Conservation (phyloP, 148 eudicot genomes). For the Rhododendron ovatum region DNA sequence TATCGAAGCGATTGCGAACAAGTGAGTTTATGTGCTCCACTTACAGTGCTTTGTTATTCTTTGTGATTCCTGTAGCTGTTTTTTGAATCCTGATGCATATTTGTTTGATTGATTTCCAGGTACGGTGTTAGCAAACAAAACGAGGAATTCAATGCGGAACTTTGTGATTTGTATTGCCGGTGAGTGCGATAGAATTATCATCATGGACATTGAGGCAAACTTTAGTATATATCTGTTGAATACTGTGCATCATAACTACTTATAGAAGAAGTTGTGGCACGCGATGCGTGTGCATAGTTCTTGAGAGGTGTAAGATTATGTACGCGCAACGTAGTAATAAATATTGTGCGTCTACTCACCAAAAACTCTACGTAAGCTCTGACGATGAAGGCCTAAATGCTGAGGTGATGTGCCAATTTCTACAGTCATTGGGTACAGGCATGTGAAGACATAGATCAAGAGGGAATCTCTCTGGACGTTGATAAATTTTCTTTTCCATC, state of each 20-base stretch:
- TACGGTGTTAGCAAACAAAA: slow-evolving; percentile 89
- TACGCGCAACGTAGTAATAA: not conserved
- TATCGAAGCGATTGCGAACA: slow-evolving; percentile 59
- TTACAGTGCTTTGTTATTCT: not conserved
- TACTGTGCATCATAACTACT: not conserved
- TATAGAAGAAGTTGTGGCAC: not conserved
- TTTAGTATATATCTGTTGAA: not conserved
- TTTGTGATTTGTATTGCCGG: slow-evolving; percentile 81
- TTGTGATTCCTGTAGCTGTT: not conserved
- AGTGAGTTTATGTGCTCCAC: slow-evolving; percentile 21
- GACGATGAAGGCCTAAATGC: no score
- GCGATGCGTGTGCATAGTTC: not conserved
- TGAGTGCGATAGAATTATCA: slow-evolving; percentile 17
- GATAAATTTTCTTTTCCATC: no score
- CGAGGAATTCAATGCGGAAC: slow-evolving; percentile 75
- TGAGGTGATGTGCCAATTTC: no score
- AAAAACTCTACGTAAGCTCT: no score
- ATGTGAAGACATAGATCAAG: no score
- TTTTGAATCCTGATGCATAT: not conserved
- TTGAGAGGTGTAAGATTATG: not conserved
- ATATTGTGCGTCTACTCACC: no score
- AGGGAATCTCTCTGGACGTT: no score
- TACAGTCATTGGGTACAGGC: no score
- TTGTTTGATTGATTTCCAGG: slow-evolving; percentile 32
- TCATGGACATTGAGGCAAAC: not conserved